Conservation (phyloP, 176 grass and related monocot species). For the Carex myosuroides region DNA sequence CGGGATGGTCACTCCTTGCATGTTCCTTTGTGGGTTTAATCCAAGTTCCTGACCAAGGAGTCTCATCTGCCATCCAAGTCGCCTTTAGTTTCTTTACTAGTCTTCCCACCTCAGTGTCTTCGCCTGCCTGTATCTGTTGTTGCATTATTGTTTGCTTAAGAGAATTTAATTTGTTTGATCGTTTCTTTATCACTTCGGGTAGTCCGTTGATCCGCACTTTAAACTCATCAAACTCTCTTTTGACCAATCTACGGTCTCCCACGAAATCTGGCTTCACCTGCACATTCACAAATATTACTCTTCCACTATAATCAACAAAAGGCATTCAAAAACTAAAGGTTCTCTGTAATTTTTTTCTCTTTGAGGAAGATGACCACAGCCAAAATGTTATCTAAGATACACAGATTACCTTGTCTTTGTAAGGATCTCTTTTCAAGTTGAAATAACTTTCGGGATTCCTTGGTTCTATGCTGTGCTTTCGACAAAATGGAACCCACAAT, state of each 20-base stretch:
- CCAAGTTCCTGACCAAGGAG: constrained; percentile 27
- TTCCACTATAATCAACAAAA: not conserved
- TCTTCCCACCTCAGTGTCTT: not conserved
- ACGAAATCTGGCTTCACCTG: constrained; percentile 17
- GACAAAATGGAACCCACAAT: constrained; percentile 21
- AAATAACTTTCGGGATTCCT: constrained; percentile 26
- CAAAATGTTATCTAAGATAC: not conserved
- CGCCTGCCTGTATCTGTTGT: not conserved
- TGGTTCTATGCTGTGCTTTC: constrained; percentile 21
- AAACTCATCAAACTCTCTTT: constrained; percentile 26
- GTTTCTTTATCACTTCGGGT: constrained; percentile 2
- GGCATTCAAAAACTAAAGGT: not conserved
- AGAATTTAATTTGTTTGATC: constrained; percentile 22
- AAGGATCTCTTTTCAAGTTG: constrained; percentile 18
- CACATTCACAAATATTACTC: constrained; percentile 3
- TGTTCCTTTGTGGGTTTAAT: constrained; percentile 24
- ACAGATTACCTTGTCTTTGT: constrained; percentile 22
- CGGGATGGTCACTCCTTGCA: constrained; percentile 12
- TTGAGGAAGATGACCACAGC: too few species aligned
- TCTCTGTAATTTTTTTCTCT: too few species aligned
- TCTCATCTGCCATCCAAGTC: constrained; percentile 29
- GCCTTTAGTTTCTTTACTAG: constrained; percentile 5
- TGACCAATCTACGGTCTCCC: constrained; percentile 16
- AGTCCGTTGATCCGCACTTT: constrained; percentile 25
- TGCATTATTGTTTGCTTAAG: constrained; percentile 21